These are phyloP conservation scores for Saposhnikovia divaricata DNA, from an alignment of 129 eudicot species.

Conservation along the genomic window DNA sequence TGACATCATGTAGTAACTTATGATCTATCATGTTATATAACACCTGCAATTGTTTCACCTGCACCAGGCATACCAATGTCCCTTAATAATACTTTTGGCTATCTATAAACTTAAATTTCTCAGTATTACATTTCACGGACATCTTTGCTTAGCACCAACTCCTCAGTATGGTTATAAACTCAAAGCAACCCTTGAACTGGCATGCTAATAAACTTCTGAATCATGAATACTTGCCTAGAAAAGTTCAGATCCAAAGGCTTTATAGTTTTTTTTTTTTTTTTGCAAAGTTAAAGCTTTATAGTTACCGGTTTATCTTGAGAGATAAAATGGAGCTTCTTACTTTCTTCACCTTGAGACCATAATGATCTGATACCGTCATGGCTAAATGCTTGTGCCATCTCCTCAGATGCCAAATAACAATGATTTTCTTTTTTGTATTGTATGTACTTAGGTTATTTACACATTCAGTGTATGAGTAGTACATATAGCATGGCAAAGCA, in stretches of 20 bases:
- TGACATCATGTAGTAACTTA: too few relatives aligned
- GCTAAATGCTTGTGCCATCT: constrained; percentile 11
- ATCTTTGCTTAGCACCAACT: too few relatives aligned
- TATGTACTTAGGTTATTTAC: not conserved
- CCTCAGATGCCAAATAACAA: not conserved
- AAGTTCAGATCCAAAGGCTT: not conserved
- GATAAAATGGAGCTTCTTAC: constrained; percentile 6
- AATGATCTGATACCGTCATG: constrained; percentile 3
- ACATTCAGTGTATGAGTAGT: not conserved
- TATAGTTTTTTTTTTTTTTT: not conserved
- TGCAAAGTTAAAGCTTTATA: not conserved
- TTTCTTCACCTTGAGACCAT: constrained; percentile 11
- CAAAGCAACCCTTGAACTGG: not conserved
- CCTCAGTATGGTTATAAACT: not conserved
- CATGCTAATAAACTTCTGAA: not conserved
- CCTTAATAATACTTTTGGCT: too few relatives aligned
- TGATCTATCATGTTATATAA: too few relatives aligned
- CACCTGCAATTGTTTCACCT: too few relatives aligned
- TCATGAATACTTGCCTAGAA: not conserved
- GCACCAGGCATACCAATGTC: too few relatives aligned
- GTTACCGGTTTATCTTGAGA: constrained; percentile 6
- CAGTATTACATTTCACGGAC: too few relatives aligned
- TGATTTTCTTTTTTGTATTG: not conserved
- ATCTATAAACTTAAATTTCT: too few relatives aligned
- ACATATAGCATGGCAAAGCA: not conserved